Evolutionary conservation across 2,329 filamentous ascomycete genomes (phyloP), one percentile per base, ranked within the genome.

Genomic region (Leptographium wingfieldii): DNA sequence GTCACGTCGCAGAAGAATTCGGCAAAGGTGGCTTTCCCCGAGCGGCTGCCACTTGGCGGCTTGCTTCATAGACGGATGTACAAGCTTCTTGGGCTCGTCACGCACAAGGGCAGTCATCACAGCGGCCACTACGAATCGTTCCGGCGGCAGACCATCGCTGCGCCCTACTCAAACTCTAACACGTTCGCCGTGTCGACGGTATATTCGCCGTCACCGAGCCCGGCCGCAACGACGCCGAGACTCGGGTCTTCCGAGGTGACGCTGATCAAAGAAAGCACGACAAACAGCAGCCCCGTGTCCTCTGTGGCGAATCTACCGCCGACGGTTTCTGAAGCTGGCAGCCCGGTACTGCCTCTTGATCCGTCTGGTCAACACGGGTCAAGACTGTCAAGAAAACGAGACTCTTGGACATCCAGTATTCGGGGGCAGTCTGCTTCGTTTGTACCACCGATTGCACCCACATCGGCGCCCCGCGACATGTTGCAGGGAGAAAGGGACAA

Each of bases 41-140:
- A 97, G 71, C 80, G 81, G n/a, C 73, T 99, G 2, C 83, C 88
- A 0, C 76, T 99, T 3, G 94, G 94, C 1, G 85, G 90, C 0
- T 76, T 97, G 29, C 73, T 94, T 52, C 81, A 87, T 60, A 85
- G 87, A 68, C 87, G 85, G 64, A 87, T 82, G 69, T 99, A 96
- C 73, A 90, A 86, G 67, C 78, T 99, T 5, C 80, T 95, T 0
- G 90, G 87, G 14, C 83, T 95, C 43, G 90, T 99, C 43, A 95
- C 90, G 27, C 94, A 99, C 70, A 95, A 95, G 68, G 94, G 94
- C 46, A 95, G 89, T 63, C 94, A 99, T 70, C 87, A 96, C 69
- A 96, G 91, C 67, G 94, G 94, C 0, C 94, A 99, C 70, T 99
- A 99, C 74, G 94, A 99, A 71, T 92, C 91, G 0, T 97, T 97